Percentiles rank a stretch among this genome's conserved stretches.
These are phyloP conservation scores for Rauvolfia tetraphylla DNA, from an alignment of 257 asterid genomes.

Conservation along the genomic window DNA sequence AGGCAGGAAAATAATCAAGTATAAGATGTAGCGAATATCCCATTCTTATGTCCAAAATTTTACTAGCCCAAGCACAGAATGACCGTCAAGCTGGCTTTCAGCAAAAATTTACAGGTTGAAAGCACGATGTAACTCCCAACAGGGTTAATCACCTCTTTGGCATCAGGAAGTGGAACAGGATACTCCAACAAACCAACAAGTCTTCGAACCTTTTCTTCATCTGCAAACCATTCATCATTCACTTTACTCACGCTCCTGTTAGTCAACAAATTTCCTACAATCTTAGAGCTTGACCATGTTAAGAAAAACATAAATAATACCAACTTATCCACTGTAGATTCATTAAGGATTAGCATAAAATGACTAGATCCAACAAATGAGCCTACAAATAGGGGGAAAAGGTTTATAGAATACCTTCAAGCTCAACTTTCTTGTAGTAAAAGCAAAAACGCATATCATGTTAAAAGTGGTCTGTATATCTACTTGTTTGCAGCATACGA, in stretches of 20 bases:
- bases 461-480: not conserved
- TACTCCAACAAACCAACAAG: conserved; percentile 81
- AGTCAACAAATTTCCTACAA: conserved; percentile 30
- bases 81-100: not conserved
- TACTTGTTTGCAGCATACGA: not conserved
- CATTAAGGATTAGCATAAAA: not conserved
- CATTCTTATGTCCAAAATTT: not conserved
- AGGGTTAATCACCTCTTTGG: conserved; percentile 52
- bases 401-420: not conserved
- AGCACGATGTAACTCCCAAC: conserved; percentile 1
- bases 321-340: conserved; percentile 5
- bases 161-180: conserved; percentile 27
- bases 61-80: not conserved
- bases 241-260: conserved; percentile 95
- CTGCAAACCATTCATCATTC: conserved; percentile 95
- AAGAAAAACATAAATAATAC: not conserved
- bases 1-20: not conserved
- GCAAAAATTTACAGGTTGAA: not conserved
- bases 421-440: not conserved
- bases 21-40: conserved; percentile 9
- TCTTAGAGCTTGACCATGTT: conserved; percentile 2
- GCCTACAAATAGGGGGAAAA: not conserved
- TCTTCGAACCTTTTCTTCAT: conserved; percentile 83
- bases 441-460: not conserved
- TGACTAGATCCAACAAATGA: not conserved